These are phyloP conservation scores for Apiospora aurea DNA, from an alignment of 2,329 filamentous ascomycete species.

Conservation along the genomic window DNA sequence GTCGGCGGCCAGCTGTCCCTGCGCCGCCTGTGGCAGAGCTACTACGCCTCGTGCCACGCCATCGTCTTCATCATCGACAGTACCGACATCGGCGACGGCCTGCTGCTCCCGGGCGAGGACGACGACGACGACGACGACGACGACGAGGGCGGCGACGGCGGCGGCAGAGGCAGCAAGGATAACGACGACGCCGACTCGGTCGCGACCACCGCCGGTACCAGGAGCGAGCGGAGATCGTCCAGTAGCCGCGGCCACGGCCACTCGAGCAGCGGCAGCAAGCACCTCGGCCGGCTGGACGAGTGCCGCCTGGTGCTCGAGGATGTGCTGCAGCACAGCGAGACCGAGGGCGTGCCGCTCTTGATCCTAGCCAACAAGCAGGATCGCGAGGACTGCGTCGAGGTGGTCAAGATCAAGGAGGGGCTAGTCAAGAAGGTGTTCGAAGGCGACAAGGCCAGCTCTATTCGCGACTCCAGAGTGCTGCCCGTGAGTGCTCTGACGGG, in stretches of 20 bases:
- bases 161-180: constrained; percentile 29
- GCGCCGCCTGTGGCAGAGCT: constrained; percentile 92
- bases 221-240: neutral
- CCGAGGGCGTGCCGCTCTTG: constrained; percentile 88
- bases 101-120: constrained; percentile 53
- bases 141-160: constrained; percentile 28
- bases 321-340: constrained; percentile 85
- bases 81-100: constrained; percentile 88
- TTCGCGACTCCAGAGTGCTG: constrained; percentile 89
- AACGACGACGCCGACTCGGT: constrained; percentile 52
- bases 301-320: constrained; percentile 89
- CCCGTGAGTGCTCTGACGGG: constrained; percentile 90
- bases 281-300: constrained; percentile 77
- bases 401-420: constrained; percentile 96
- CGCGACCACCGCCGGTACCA: constrained; percentile 28
- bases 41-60: constrained; percentile 92
- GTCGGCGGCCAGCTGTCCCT: constrained; percentile 92
- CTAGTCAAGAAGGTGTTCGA: constrained; percentile 95
- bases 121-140: constrained; percentile 25
- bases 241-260: constrained; percentile 5
- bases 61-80: constrained; percentile 98
- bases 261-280: constrained; percentile 68
- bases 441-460: constrained; percentile 84
- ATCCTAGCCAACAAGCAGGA: constrained; percentile 98
- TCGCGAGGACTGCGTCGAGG: constrained; percentile 95